Evolutionary conservation across 2,329 filamentous ascomycete species (phyloP), one percentile per base, ranked within the genome.

Genomic region (Penicillium sp.): DNA sequence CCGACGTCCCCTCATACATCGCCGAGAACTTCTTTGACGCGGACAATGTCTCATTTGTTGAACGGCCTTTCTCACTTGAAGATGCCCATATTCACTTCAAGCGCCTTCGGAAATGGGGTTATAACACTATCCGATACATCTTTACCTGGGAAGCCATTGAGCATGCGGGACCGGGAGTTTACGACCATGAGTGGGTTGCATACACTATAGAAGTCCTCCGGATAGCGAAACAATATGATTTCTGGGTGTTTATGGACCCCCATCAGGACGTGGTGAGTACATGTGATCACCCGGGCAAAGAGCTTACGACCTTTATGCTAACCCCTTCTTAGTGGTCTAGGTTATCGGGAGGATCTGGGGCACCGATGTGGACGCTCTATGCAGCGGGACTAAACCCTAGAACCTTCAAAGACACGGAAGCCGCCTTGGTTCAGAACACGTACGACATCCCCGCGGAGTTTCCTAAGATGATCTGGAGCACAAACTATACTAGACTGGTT

Each of bases 91-190:
- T 83, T 16, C 94, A 99, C 72, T 97, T 99, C 72, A 83, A 89
- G 13, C 84, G 92, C 41, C 76, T 99, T 61, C 90, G 88, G 66
- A 87, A 88, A 66, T 96, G 88, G 80, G 94, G 94, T 15, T 99
- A 96, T 80, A 99, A 97, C 73, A 92, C 90, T 0, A 92, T 99
- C 63, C 85, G 94, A 69, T 99, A 99, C 74, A 80, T 99, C 64
- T 99, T 97, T 71, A 97, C 94, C 0, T 99, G 94, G 94, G 94
- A 99, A 75, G 93, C 94, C n/a, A 89, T 99, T 70, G 94, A 99
- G 75, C 89, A 94, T 55, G 86, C 86, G 1, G 93, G 93, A 0
- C 94, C 95, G 0, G 91, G 92, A 1, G 86, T 84, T 67, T 99
- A 97, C 72, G 95, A 99, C 66, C 91, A 99, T 69, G 87, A 89